Conservation (phyloP, 306 rosid species). For the Canavalia gladiata region DNA sequence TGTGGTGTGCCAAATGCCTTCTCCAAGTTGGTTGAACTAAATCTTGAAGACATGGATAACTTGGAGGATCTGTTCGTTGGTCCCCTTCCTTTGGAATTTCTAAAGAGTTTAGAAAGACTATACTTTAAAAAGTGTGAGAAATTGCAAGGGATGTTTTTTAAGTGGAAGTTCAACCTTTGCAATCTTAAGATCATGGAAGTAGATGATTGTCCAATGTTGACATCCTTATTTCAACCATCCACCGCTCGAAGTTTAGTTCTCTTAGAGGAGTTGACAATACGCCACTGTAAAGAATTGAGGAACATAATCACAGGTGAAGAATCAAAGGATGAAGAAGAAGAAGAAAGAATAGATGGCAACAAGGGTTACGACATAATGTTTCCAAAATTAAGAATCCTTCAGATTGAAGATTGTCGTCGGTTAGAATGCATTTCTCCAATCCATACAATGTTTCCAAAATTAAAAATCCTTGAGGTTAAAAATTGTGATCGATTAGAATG, state of each 20-base stretch:
- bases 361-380: background rate
- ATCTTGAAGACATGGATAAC: background rate
- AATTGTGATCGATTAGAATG: too few species aligned
- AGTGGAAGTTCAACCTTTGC: background rate
- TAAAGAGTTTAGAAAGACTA: too few species aligned
- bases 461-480: too few species aligned
- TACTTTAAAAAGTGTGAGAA: background rate
- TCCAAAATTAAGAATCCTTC: background rate
- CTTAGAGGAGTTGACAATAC: background rate
- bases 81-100: background rate
- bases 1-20: background rate
- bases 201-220: background rate
- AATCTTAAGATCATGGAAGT: background rate
- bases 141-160: background rate
- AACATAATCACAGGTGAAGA: background rate
- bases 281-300: background rate
- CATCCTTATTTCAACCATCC: background rate
- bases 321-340: background rate
- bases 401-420: too few species aligned
- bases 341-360: background rate
- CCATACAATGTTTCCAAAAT: background rate
- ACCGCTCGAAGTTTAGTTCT: background rate
- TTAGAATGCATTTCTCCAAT: too few species aligned
- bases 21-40: background rate
- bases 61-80: constrained; percentile 22